Evolutionary conservation across 805 yeast species (phyloP), one percentile per base, ranked within the genome.

Genomic region (Myxozyma geophila): DNA sequence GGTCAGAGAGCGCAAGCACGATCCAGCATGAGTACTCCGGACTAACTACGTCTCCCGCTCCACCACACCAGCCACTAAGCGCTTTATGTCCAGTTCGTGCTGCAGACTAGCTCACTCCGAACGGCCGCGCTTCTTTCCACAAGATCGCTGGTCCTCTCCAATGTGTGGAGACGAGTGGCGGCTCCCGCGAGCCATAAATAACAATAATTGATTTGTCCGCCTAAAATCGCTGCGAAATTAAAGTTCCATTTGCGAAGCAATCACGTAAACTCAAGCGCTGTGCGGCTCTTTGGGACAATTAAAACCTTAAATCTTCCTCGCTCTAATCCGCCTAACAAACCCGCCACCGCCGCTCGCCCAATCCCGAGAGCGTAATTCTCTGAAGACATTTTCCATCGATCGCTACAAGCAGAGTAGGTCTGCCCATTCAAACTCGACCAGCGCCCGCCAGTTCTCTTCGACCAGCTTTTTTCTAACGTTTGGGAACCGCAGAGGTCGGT

Each of bases 291-390:
- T 4, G 33, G 17, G 28, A 28, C 28, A 28, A 28, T 28, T 3
- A 28, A 23, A 52, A 52, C 55, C 36, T 40, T 52, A 52, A n/a
- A n/a, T 21, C 10, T 28, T 12, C 39, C 13, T 28, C 48, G 48
- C 17, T 52, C 37, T 43, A 43, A 43, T 7, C 6, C 15, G 0
- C 8, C 21, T 19, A 28, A 28, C 28, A 28, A 28, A 28, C 35
- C 55, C 35, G 46, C 55, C 41, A 19, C 55, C 49, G 48, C 49
- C 40, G 49, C 43, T 43, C 50, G 40, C 39, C 58, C 58, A 54
- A 54, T 54, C 58, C 58, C 58, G 58, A 46, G 50, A 35, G 43
- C 50, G 51, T 19, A 46, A 46, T 44, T 54, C 35, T 40, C 57
- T 7, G 13, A 15, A 10, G n/a, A 53, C 28, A n/a, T 53, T 46